Percentiles rank a stretch among this genome's conserved stretches.
Evolutionary conservation across 2,329 filamentous ascomycete species (phyloP).

Genomic region (Aspergillus puulaauensis): DNA sequence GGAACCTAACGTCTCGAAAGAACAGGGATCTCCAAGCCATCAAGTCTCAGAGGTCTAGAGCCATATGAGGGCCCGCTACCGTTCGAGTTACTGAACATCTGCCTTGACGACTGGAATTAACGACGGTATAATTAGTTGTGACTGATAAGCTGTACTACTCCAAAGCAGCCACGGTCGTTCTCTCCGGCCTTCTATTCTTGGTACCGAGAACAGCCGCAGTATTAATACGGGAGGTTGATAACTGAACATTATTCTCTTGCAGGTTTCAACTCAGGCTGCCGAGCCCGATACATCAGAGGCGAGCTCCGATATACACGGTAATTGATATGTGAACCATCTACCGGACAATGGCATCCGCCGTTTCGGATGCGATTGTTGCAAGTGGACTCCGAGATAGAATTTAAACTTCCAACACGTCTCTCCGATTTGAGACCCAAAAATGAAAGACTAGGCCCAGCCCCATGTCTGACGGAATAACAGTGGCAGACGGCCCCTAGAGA

Average conservation of each 20-base stretch:
- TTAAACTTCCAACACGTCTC: neutral
- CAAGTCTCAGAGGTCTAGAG: neutral
- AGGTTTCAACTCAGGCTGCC: constrained; percentile 1
- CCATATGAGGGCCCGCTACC: neutral
- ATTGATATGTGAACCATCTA: neutral
- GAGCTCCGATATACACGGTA: neutral
- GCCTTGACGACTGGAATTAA: neutral
- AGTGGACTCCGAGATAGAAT: neutral
- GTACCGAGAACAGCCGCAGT: neutral
- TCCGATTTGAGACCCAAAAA: neutral
- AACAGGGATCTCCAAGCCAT: neutral
- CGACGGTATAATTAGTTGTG: neutral
- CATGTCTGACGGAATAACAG: neutral
- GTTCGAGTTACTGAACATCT: neutral
- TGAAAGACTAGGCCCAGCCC: neutral
- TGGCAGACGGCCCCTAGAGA: neutral
- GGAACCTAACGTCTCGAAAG: neutral
- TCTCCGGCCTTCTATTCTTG: neutral
- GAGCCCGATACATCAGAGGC: neutral
- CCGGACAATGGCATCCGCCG: neutral
- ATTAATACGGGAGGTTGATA: neutral
- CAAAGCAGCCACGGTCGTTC: neutral
- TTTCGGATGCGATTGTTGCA: neutral
- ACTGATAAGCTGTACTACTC: neutral
- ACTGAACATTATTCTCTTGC: neutral